Conservation (phyloP, 2,329 filamentous ascomycete genomes). For the Talaromyces amestolkiae region DNA sequence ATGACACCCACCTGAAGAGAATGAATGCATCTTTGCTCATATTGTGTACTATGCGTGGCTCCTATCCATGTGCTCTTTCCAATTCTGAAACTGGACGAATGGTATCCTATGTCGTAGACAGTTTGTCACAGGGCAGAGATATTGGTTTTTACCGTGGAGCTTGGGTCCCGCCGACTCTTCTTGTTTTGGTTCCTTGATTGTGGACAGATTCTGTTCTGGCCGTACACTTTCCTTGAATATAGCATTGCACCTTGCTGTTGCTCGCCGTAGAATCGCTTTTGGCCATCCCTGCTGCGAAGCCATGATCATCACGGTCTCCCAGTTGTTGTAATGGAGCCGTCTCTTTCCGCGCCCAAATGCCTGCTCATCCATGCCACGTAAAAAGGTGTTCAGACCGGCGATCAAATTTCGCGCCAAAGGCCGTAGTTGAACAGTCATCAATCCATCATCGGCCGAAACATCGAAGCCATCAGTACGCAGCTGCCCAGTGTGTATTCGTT, state of each 20-base stretch:
- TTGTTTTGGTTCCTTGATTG: background rate
- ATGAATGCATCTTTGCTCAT: too few relatives aligned
- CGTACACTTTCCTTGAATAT: background rate
- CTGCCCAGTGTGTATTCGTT: background rate
- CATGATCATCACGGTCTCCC: conserved; percentile 2
- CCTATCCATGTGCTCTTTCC: background rate
- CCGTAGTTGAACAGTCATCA: background rate
- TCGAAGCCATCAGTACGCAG: background rate
- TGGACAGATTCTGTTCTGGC: background rate
- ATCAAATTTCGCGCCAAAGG: conserved; percentile 2
- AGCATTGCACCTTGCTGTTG: background rate
- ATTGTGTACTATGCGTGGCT: background rate
- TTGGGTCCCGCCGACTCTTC: background rate
- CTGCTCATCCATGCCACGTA: background rate
- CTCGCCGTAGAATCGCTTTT: background rate
- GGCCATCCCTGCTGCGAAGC: conserved; percentile 5
- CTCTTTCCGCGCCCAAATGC: background rate
- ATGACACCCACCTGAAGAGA: too few relatives aligned
- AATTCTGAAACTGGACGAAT: background rate
- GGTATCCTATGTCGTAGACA: conserved; percentile 1
- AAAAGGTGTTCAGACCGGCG: background rate
- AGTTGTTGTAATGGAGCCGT: background rate
- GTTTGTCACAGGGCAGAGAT: background rate
- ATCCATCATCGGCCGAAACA: background rate
- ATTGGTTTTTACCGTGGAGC: background rate